These are phyloP conservation scores for Epichloe elymi DNA, from an alignment of 2,329 filamentous ascomycete species.

Conservation along the genomic window DNA sequence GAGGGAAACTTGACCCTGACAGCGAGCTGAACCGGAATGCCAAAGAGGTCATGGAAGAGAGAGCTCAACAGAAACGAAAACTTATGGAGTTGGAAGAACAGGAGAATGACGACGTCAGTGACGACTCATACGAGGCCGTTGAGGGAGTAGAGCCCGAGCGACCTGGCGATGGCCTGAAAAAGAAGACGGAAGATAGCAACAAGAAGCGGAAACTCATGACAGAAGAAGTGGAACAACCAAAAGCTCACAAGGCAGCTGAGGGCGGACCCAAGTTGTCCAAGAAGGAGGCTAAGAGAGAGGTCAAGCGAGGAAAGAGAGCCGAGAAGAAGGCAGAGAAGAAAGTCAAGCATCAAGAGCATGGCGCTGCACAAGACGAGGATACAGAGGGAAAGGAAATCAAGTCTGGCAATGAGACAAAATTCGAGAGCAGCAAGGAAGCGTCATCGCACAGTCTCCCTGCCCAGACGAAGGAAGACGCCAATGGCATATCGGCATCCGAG, in stretches of 20 bases:
- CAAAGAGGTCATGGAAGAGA: conserved; percentile 84
- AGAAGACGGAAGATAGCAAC: conserved; percentile 31
- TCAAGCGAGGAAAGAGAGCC: conserved; percentile 30
- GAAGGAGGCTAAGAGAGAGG: conserved; percentile 36
- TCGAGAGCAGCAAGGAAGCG: conserved; percentile 7
- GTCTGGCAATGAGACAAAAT: conserved; percentile 4
- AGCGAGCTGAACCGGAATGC: conserved; percentile 68
- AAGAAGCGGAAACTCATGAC: conserved; percentile 39
- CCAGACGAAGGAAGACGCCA: conserved; percentile 26
- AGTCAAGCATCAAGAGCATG: conserved; percentile 16
- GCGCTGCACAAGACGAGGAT: conserved; percentile 9
- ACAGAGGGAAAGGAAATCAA: conserved; percentile 8
- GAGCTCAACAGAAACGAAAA: conserved; percentile 66
- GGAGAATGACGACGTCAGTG: conserved; percentile 27
- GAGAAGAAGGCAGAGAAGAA: conserved; percentile 20
- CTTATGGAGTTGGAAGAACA: conserved; percentile 47
- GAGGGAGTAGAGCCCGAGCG: conserved; percentile 45
- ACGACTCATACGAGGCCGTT: conserved; percentile 29
- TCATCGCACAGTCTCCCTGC: conserved; percentile 15
- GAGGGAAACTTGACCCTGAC: conserved; percentile 82
- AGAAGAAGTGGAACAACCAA: conserved; percentile 13
- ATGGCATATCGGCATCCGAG: conserved; percentile 33
- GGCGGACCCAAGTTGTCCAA: conserved; percentile 36
- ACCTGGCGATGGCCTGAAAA: conserved; percentile 51
- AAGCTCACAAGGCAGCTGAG: conserved; percentile 26